These are phyloP conservation scores for Nitzschia sp. DNA, from an alignment of 108 stramenopile species.

Conservation along the genomic window DNA sequence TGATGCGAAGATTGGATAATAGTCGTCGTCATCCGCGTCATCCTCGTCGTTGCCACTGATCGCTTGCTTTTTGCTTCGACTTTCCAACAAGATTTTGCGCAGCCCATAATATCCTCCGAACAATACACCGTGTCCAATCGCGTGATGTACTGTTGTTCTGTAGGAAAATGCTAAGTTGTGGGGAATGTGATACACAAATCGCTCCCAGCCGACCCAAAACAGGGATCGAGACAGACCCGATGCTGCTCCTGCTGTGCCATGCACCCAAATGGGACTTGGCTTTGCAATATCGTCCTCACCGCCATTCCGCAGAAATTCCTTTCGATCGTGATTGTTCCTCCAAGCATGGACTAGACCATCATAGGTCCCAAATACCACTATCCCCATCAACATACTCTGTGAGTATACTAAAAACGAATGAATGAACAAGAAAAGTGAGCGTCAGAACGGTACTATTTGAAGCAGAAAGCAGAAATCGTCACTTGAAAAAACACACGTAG, in stretches of 20 bases:
- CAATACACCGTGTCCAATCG: neutral
- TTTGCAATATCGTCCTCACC: too few relatives aligned
- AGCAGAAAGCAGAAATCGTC: neutral
- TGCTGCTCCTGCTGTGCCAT: neutral
- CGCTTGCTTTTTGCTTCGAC: neutral
- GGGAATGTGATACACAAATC: neutral
- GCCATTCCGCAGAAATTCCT: too few relatives aligned
- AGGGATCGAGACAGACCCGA: neutral
- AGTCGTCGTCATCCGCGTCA: too few relatives aligned
- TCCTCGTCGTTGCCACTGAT: neutral
- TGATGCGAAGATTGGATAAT: neutral
- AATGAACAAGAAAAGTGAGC: neutral
- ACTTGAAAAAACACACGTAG: too few relatives aligned
- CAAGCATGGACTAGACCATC: neutral
- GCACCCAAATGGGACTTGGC: neutral
- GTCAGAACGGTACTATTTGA: neutral
- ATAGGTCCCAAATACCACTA: neutral
- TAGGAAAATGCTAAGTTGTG: neutral
- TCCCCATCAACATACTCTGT: neutral
- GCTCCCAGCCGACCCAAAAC: constrained; percentile 4
- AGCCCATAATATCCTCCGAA: neutral
- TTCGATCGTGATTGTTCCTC: neutral
- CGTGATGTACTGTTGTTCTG: neutral
- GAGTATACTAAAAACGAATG: neutral
- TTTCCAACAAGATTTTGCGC: neutral